Percentiles rank a stretch among this genome's conserved stretches.
phyloP scores from a whole-genome alignment of 2,329 filamentous ascomycete species.

The Fusarium continuum region DNA sequence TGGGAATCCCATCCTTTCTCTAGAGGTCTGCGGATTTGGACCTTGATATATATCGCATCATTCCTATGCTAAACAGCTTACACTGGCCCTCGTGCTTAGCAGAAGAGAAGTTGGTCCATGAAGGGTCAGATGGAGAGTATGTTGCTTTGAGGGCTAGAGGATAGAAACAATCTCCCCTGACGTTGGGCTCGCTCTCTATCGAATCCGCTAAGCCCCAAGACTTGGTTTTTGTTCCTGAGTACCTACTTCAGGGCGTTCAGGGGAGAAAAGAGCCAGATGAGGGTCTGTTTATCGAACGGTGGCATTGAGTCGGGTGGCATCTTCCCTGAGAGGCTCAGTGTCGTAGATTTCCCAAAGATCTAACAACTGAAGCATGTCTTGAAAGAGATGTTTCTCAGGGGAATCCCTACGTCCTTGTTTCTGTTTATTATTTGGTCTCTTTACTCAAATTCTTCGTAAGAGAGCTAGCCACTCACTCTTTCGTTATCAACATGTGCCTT shows the following conservation, averaged over 20 bases:
- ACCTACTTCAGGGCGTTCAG: constrained; percentile 20
- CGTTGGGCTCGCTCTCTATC: neutral
- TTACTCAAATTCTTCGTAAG: too few relatives aligned
- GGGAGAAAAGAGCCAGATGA: constrained; percentile 30
- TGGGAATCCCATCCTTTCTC: constrained; percentile 45
- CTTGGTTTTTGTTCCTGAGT: constrained; percentile 16
- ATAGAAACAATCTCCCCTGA: constrained; percentile 5
- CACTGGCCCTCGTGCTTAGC: constrained; percentile 55
- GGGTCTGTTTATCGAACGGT: constrained; percentile 22
- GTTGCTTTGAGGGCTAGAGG: constrained; percentile 12
- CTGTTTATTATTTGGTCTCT: too few relatives aligned
- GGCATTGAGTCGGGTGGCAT: neutral
- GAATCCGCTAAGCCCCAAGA: neutral
- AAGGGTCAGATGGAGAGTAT: constrained; percentile 11
- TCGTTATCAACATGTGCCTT: too few relatives aligned
- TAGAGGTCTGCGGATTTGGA: constrained; percentile 56
- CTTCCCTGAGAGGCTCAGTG: constrained; percentile 9
- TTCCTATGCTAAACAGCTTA: constrained; percentile 63
- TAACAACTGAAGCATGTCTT: too few relatives aligned
- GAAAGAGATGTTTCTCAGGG: too few relatives aligned
- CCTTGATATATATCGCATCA: constrained; percentile 61
- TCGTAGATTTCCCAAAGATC: neutral
- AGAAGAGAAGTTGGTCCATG: constrained; percentile 9
- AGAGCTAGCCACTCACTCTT: too few relatives aligned
- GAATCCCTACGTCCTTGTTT: too few relatives aligned